phyloP scores from a whole-genome alignment of 768 basidiomycete species.

The Myochromella boudieri region DNA sequence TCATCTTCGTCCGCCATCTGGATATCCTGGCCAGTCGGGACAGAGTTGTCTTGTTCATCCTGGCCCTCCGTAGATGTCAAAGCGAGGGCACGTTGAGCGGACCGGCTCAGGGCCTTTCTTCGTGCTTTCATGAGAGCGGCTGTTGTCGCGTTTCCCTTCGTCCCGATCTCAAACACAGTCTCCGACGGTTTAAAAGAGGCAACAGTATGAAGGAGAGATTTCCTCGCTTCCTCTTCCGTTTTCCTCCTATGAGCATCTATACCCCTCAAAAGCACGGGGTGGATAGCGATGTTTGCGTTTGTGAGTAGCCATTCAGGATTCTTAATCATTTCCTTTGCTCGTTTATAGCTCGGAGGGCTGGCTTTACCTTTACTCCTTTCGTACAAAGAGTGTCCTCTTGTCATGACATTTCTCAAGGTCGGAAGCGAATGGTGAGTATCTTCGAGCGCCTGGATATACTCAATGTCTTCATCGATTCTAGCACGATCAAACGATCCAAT shows the following conservation, averaged over 20 bases:
- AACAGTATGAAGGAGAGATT: constrained; percentile 69
- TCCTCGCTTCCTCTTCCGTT: constrained; percentile 54
- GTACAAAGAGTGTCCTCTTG: constrained; percentile 89
- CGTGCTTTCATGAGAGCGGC: constrained; percentile 86
- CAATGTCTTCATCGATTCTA: constrained; percentile 78
- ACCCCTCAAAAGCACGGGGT: constrained; percentile 65
- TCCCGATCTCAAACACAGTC: constrained; percentile 89
- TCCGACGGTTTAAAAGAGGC: constrained; percentile 83
- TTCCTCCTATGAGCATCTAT: constrained; percentile 33
- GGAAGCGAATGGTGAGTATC: constrained; percentile 62
- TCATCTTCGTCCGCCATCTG: constrained; percentile 82
- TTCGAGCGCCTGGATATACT: constrained; percentile 71
- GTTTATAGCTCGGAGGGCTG: constrained; percentile 77
- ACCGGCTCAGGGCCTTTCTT: constrained; percentile 72
- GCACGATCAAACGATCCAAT: constrained; percentile 84
- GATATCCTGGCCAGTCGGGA: constrained; percentile 33
- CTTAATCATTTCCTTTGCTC: constrained; percentile 86
- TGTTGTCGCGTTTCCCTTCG: constrained; percentile 62
- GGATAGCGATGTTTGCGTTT: constrained; percentile 60
- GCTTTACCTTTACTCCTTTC: constrained; percentile 93
- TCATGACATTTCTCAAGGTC: constrained; percentile 77
- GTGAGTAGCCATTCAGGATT: constrained; percentile 70
- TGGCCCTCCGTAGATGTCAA: constrained; percentile 30
- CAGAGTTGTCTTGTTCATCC: constrained; percentile 34
- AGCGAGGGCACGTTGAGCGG: constrained; percentile 46